Evolutionary conservation across 1,284 basidiomycete species (phyloP).

Genomic region (Ustilago tritici): DNA sequence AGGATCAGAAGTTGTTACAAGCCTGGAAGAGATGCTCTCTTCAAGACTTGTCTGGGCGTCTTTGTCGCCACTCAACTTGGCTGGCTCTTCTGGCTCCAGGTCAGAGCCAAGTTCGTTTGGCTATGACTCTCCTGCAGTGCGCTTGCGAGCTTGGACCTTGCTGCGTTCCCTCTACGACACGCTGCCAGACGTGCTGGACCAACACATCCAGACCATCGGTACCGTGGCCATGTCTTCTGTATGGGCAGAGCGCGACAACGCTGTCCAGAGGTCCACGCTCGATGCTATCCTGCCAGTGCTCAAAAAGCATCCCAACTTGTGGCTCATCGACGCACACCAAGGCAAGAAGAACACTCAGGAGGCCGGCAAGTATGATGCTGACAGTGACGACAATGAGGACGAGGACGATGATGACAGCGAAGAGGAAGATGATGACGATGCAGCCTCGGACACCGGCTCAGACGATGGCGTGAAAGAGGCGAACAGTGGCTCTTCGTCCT

Average conservation of each 20-base stretch:
- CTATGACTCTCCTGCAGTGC: slow-evolving; percentile 49
- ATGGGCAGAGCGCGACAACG: slow-evolving; percentile 62
- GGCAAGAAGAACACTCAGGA: not conserved
- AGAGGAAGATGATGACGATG: slow-evolving; percentile 38
- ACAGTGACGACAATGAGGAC: slow-evolving; percentile 25
- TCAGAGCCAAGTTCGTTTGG: slow-evolving; percentile 41
- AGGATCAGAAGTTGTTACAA: slow-evolving; percentile 16
- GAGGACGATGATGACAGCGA: slow-evolving; percentile 31
- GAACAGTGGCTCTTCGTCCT: not conserved
- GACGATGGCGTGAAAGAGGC: slow-evolving; percentile 7
- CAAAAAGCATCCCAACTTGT: slow-evolving; percentile 57
- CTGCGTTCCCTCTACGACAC: slow-evolving; percentile 34
- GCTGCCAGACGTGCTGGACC: slow-evolving; percentile 31
- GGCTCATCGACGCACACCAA: slow-evolving; percentile 50
- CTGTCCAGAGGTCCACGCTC: slow-evolving; percentile 53
- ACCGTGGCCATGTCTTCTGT: slow-evolving; percentile 55
- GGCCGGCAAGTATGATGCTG: not conserved
- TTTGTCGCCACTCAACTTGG: slow-evolving; percentile 34
- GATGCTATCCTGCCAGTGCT: slow-evolving; percentile 62
- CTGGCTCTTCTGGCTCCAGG: slow-evolving; percentile 8
- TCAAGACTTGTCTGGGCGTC: slow-evolving; percentile 57
- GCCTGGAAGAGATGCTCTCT: slow-evolving; percentile 45
- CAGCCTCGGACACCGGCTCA: slow-evolving; percentile 21
- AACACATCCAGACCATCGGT: slow-evolving; percentile 41
- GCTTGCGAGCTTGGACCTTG: slow-evolving; percentile 58